Base-by-base conservation (phyloP, 352 stramenopile genomes). In the Peronosclerospora sorghi region DNA sequence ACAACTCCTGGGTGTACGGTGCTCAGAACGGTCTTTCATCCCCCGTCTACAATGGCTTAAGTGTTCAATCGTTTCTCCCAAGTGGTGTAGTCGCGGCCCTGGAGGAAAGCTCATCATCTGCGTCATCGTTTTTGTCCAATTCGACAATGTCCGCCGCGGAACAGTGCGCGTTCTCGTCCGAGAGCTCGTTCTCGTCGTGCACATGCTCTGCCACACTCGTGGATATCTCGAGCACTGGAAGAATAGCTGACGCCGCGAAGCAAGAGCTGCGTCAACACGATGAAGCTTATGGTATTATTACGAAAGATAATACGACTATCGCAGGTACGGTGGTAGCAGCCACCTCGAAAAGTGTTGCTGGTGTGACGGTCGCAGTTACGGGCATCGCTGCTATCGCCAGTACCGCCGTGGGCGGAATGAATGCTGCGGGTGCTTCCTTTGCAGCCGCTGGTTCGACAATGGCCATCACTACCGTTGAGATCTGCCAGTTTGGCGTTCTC, bases 401-500 rank as follows among this genome's bases (percentile, higher is more conserved):
- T 48, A 74, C 61, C 7, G 66, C 77, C 15, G 71, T 73, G 6
- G 58, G 62, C 14, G 44, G 56, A 17, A 42, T 60, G 5, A 68
- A 50, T n/a, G 63, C 59, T 37, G 66, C 61, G 0, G 54, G 52
- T 27, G 73, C 74, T 7, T 71, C 71, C 1, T 58, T 77, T 5
- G 56, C 73, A 0, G 70, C 68, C 7, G 74, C 61, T 23, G 70
- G 70, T 8, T 75, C 69, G 10, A 81, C 72, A 26, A 71, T 81
- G 32, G 78, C 69, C 14, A 70, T 86, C 17, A 77, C 71, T 21
- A 88, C 78, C 4, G 59, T 90, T 4, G 78, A 90, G 41, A 73
- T 90, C 29, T 86, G 75, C 34, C 74, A 87, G 46, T 90, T 90
- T 32, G 67, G 59, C 1, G 78, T 90, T 29, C 65, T 86, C 10